phyloP scores from a whole-genome alignment of 768 basidiomycete genomes.

The Ramaria sp. region DNA sequence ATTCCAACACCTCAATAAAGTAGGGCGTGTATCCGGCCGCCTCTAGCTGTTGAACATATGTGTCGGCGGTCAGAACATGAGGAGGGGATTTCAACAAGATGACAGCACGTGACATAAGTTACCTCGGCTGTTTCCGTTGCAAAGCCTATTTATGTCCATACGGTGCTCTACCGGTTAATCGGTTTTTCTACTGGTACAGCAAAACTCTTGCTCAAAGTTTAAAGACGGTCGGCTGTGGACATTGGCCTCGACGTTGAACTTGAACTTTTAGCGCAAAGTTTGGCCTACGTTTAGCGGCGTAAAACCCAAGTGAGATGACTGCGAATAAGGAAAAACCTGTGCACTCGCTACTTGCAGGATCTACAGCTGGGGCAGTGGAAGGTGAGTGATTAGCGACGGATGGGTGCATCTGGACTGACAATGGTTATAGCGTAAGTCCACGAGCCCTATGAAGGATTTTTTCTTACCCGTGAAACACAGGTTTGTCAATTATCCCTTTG shows the following conservation, averaged over 20 bases:
- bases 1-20: slow-evolving; percentile 68
- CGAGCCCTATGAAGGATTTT: slow-evolving; percentile 11
- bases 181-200: no score
- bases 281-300: not conserved
- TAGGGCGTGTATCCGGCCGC: slow-evolving; percentile 37
- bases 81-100: slow-evolving; percentile 6
- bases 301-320: slow-evolving; percentile 22
- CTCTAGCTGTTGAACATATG: slow-evolving; percentile 44
- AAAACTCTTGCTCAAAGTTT: no score
- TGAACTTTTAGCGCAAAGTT: not conserved
- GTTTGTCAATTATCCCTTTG: slow-evolving; percentile 80
- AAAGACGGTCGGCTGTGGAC: no score
- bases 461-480: slow-evolving; percentile 37
- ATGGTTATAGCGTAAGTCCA: not conserved
- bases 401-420: not conserved
- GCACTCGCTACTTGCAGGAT: slow-evolving; percentile 83
- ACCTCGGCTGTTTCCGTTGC: not conserved
- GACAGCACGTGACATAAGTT: slow-evolving; percentile 6
- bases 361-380: slow-evolving; percentile 88
- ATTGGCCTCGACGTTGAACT: not conserved
- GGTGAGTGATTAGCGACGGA: slow-evolving; percentile 37
- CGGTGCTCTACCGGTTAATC: no score
- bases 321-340: slow-evolving; percentile 61
- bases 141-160: no score
- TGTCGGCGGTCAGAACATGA: slow-evolving; percentile 28